Evolutionary conservation across 495 filamentous ascomycete genomes (phyloP), one percentile per base, ranked within the genome.

Genomic region (Penicillium steckii): DNA sequence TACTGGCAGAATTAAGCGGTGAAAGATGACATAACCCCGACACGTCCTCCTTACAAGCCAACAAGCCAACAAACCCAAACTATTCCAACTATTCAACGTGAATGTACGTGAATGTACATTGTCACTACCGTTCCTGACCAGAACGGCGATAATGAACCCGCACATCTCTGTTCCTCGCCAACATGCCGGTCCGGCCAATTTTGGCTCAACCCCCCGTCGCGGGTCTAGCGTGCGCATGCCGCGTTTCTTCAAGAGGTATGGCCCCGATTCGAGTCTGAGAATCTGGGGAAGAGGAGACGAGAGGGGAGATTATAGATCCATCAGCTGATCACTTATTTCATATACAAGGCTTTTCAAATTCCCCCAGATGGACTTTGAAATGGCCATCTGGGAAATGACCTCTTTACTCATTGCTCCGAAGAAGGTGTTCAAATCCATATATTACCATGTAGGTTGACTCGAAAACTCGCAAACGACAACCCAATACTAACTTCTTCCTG

Each of bases 351-450:
- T 85, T 45, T 84, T 85, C 70, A 85, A 85, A 61, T 85, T 85
- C 56, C 82, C 82, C 18, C 82, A 85, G 53, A 85, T 85, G 82
- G 82, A 85, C 65, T 85, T 85, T 69, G 82, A 85, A 54, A 86
- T 88, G 82, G 87, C 86, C 8, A 82, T 87, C 55, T 90, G 86
- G 86, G 86, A 90, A 68, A 90, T 90, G 86, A 86, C 82, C 47
- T 80, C 76, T 50, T 73, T 90, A 44, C 75, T 90, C 56, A 83
- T 88, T 55, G 84, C 85, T 30, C 86, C 86, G 0, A 89, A 89
- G 72, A 88, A 87, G 61, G 86, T 90, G 47, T 89, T 90, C 65
- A 72, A 85, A 55, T 85, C 83, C 23, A 87, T 89, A 61, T 89
- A 89, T 63, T 87, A 90, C 61, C 85, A 89, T 71, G 85, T 87